Evolutionary conservation across 192 early-diverging fungal species (phyloP).

Genomic region (Oehlia diaphana): DNA sequence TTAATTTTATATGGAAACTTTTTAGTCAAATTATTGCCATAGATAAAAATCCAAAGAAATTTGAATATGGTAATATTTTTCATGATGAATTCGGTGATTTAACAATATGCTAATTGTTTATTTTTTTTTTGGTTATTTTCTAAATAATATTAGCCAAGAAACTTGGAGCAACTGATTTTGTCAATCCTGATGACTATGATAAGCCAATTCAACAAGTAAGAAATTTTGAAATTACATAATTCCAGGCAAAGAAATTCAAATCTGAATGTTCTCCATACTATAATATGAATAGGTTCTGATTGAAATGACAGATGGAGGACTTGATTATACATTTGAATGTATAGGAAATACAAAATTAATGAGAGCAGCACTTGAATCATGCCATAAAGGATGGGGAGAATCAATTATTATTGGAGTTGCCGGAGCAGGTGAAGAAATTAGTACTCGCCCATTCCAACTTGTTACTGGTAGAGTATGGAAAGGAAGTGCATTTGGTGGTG

Average conservation of each 20-base stretch:
- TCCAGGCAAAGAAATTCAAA: background rate
- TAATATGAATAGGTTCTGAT: conserved; percentile 61
- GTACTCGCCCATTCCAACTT: conserved; percentile 94
- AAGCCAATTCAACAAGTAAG: conserved; percentile 69
- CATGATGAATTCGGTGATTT: conserved; percentile 34
- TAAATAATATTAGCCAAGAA: conserved; percentile 33
- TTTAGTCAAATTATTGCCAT: conserved; percentile 79
- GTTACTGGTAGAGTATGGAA: conserved; percentile 96
- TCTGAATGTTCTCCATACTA: background rate
- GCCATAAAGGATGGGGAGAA: conserved; percentile 91
- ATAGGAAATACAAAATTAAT: conserved; percentile 91
- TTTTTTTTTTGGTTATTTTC: background rate
- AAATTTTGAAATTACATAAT: background rate
- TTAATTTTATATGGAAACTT: background rate
- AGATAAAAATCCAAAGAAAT: conserved; percentile 85
- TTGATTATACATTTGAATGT: conserved; percentile 97
- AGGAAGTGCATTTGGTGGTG: conserved; percentile 95
- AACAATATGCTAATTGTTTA: background rate
- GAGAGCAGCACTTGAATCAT: conserved; percentile 89
- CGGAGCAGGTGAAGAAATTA: conserved; percentile 87
- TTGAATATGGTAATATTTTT: conserved; percentile 45
- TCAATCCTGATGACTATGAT: conserved; percentile 86
- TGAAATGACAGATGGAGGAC: conserved; percentile 91
- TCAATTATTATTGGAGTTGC: conserved; percentile 93
- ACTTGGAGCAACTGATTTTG: conserved; percentile 86